Percentiles rank a stretch among this genome's conserved stretches.
Conservation (phyloP, 495 filamentous ascomycete genomes). For the Talaromyces stipitatus region DNA sequence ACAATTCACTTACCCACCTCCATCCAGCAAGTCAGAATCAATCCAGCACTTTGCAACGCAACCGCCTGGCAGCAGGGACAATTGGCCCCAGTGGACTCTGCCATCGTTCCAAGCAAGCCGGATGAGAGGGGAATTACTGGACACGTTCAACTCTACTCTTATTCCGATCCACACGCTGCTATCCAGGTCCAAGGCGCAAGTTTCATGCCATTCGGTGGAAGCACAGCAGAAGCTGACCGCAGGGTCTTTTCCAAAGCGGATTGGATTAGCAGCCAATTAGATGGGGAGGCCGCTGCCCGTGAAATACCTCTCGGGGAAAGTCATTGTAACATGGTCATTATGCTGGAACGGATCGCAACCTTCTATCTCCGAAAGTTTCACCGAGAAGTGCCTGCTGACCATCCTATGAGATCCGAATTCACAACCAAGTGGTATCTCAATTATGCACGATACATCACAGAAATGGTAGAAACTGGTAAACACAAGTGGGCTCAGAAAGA, state of each 20-base stretch:
- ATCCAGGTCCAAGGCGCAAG: slow-evolving; percentile 1
- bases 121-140: background rate
- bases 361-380: slow-evolving; percentile 17
- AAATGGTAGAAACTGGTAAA: background rate
- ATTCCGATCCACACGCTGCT: background rate
- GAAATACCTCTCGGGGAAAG: background rate
- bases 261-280: background rate
- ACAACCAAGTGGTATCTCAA: slow-evolving; percentile 7
- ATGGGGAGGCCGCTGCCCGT: background rate
- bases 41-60: slow-evolving; percentile 31
- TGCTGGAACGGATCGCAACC: slow-evolving; percentile 17
- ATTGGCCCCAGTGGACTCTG: too few relatives aligned
- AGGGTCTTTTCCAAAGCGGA: background rate
- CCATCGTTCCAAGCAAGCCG: background rate
- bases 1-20: slow-evolving; percentile 15
- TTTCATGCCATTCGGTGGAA: background rate
- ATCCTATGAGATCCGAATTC: background rate
- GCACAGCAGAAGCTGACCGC: background rate
- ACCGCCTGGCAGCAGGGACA: too few relatives aligned
- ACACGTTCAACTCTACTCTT: background rate
- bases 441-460: slow-evolving; percentile 6
- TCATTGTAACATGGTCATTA: slow-evolving; percentile 7
- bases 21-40: slow-evolving; percentile 38
- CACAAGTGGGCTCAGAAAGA: slow-evolving; percentile 11
- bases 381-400: slow-evolving; percentile 5